Conservation (phyloP, 495 filamentous ascomycete genomes). For the Penicillium cataractarum region DNA sequence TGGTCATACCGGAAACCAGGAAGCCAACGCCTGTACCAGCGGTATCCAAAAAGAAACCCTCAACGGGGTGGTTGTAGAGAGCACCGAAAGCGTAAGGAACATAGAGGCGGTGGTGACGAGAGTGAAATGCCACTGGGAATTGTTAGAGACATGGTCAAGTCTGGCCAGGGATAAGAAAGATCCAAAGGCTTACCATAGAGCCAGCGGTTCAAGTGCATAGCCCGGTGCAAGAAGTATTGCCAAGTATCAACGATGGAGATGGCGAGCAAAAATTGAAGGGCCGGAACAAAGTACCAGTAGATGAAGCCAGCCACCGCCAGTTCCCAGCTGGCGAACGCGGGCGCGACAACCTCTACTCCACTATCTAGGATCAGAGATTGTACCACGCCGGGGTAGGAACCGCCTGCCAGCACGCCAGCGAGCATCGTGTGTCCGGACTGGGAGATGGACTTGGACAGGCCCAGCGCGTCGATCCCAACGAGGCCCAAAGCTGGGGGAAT, state of each 20-base stretch:
- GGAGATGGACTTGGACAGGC: conserved; percentile 41
- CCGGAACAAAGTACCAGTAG: conserved; percentile 79
- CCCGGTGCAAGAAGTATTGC: conserved; percentile 95
- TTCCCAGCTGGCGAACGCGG: conserved; percentile 67
- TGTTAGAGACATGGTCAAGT: not conserved
- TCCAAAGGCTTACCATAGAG: conserved; percentile 78
- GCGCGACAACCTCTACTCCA: conserved; percentile 37
- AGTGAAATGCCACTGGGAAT: conserved; percentile 77
- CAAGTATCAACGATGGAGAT: conserved; percentile 84
- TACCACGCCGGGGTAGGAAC: conserved; percentile 62
- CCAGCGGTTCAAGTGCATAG: conserved; percentile 94
- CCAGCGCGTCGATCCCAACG: conserved; percentile 46
- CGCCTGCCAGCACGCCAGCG: conserved; percentile 71
- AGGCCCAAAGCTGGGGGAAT: conserved; percentile 61
- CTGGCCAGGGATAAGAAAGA: not conserved
- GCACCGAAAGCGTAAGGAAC: conserved; percentile 97
- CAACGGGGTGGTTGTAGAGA: conserved; percentile 89
- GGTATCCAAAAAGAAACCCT: conserved; percentile 92
- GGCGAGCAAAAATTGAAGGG: conserved; percentile 71
- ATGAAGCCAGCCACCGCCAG: conserved; percentile 69
- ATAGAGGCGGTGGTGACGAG: conserved; percentile 92
- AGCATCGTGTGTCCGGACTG: conserved; percentile 60
- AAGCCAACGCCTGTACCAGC: conserved; percentile 81
- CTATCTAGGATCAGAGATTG: conserved; percentile 40
- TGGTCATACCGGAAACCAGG: conserved; percentile 73